Conservation (phyloP, 139 green algal genomes). For the Desmodesmus armatus region DNA sequence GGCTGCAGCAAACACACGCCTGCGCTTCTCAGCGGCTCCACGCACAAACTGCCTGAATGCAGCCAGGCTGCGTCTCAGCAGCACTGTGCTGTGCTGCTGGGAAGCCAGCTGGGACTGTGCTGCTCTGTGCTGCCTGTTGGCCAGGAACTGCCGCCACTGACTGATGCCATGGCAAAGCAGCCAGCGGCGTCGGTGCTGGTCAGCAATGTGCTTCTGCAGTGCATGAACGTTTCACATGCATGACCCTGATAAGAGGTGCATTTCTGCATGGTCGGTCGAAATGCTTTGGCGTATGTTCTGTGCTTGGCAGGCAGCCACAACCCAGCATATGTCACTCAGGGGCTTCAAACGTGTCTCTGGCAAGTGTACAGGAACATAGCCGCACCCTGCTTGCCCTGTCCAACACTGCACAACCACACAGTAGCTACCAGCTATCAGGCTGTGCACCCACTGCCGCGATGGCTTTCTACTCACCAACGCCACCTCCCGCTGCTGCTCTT, state of each 20-base stretch:
- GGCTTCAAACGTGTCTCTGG: too few relatives aligned
- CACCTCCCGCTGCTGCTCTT: not conserved
- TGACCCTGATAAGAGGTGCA: too few relatives aligned
- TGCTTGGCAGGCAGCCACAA: too few relatives aligned
- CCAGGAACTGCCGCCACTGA: not conserved
- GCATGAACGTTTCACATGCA: too few relatives aligned
- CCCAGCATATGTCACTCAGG: too few relatives aligned
- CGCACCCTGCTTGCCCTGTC: not conserved
- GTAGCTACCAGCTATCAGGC: too few relatives aligned
- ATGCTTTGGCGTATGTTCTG: too few relatives aligned
- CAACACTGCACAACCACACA: not conserved
- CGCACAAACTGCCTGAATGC: not conserved
- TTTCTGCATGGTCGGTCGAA: too few relatives aligned
- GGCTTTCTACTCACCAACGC: not conserved
- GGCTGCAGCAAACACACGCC: slow-evolving; percentile 2
- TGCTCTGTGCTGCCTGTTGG: not conserved
- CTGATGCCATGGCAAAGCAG: not conserved
- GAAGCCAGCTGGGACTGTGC: not conserved
- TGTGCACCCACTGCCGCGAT: too few relatives aligned
- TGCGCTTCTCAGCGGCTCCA: not conserved
- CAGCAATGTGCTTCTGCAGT: not conserved
- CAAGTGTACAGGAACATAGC: too few relatives aligned
- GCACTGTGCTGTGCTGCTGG: slow-evolving; percentile 8
- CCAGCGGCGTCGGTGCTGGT: not conserved
- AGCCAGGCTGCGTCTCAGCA: not conserved